These are phyloP conservation scores for Kwoniella mangroviensis DNA, from an alignment of 768 basidiomycete genomes.

Conservation along the genomic window DNA sequence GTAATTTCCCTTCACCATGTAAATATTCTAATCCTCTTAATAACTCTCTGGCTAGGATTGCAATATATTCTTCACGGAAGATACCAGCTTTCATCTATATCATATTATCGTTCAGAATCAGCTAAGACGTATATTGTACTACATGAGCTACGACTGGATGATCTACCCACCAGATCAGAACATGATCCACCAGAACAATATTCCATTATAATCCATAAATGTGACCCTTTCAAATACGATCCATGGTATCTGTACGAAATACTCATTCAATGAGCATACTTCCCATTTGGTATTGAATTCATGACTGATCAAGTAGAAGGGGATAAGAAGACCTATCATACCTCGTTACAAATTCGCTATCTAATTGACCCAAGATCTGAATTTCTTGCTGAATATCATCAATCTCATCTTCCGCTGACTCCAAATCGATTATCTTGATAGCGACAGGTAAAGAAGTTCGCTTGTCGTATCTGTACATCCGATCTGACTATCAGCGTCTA, in stretches of 20 bases:
- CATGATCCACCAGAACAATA: constrained; percentile 99
- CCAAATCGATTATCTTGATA: constrained; percentile 99
- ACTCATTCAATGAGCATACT: background rate
- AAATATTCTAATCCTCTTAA: constrained; percentile 92
- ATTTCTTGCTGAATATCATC: constrained; percentile 99
- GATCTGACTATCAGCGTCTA: background rate
- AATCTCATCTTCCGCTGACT: constrained; percentile 98
- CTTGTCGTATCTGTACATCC: constrained; percentile 76
- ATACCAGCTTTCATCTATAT: constrained; percentile 95
- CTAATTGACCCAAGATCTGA: constrained; percentile 93
- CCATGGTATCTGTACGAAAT: constrained; percentile 77
- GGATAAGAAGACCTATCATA: constrained; percentile 59
- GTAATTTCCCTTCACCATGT: constrained; percentile 93
- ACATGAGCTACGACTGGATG: background rate
- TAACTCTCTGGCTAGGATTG: constrained; percentile 91
- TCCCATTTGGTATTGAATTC: background rate
- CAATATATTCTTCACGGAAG: constrained; percentile 98
- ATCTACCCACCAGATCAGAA: constrained; percentile 78
- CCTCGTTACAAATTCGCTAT: constrained; percentile 96
- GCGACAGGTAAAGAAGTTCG: constrained; percentile 95
- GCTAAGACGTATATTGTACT: background rate
- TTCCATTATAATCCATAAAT: constrained; percentile 97
- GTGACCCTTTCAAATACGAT: constrained; percentile 90
- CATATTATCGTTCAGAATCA: background rate
- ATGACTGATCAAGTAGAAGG: background rate